Conservation (phyloP, 306 rosid species). For the Myrica gale region DNA sequence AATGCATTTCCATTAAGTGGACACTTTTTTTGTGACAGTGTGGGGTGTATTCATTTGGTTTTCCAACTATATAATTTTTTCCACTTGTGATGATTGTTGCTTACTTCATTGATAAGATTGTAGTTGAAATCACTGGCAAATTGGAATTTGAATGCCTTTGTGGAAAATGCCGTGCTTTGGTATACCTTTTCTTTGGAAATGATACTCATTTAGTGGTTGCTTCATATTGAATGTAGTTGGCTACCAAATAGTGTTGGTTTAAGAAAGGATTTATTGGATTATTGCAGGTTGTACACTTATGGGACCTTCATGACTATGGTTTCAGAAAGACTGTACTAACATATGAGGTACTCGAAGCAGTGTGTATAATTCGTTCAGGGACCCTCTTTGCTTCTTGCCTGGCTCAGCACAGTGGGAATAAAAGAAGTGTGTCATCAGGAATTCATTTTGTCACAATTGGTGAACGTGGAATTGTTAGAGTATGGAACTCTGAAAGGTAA, state of each 20-base stretch:
- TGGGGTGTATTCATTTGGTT: background rate
- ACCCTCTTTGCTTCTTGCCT: constrained; percentile 54
- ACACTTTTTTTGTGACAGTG: background rate
- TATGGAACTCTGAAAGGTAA: constrained; percentile 96
- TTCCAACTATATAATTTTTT: background rate
- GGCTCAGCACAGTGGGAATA: constrained; percentile 38
- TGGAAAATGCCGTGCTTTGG: background rate
- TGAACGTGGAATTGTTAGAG: constrained; percentile 76
- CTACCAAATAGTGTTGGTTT: background rate
- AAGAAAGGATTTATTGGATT: constrained; percentile 23
- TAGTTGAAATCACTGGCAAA: background rate
- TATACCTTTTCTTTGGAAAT: background rate
- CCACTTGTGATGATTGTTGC: background rate
- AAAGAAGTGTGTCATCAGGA: constrained; percentile 35
- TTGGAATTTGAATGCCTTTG: background rate
- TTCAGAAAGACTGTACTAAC: constrained; percentile 81
- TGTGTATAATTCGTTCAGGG: constrained; percentile 54
- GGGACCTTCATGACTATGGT: constrained; percentile 81
- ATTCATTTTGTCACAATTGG: constrained; percentile 77
- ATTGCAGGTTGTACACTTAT: constrained; percentile 81
- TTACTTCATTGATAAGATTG: background rate
- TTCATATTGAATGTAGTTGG: background rate
- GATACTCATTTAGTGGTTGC: background rate
- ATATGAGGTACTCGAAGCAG: constrained; percentile 86
- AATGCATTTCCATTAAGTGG: background rate